Conservation (phyloP, 2,329 filamentous ascomycete genomes). For the Aspergillus fumigatus region DNA sequence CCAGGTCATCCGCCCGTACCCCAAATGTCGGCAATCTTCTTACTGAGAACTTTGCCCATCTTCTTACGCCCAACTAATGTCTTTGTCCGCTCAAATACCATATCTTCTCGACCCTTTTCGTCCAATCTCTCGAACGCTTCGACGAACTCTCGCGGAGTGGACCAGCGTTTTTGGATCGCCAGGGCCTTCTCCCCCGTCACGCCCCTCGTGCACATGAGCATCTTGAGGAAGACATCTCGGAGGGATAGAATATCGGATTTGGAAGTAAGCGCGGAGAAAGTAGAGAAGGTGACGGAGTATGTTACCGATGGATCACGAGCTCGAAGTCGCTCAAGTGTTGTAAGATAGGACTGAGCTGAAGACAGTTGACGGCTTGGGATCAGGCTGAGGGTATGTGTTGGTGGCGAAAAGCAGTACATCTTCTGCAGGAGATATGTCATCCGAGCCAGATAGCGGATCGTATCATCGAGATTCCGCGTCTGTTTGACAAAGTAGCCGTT, state of each 20-base stretch:
- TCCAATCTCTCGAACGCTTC: conserved; percentile 59
- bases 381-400: conserved; percentile 47
- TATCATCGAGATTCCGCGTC: conserved; percentile 71
- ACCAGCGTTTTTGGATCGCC: conserved; percentile 75
- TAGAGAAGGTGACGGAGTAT: conserved; percentile 64
- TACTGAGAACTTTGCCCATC: conserved; percentile 60
- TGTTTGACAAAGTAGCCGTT: conserved; percentile 75
- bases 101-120: conserved; percentile 52
- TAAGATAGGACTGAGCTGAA: conserved; percentile 64
- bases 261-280: conserved; percentile 67
- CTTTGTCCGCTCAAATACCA: conserved; percentile 56
- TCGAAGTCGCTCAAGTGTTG: conserved; percentile 57
- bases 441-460: conserved; percentile 67
- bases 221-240: conserved; percentile 72
- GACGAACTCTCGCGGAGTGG: conserved; percentile 67
- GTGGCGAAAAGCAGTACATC: conserved; percentile 46
- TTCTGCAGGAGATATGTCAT: conserved; percentile 66
- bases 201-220: conserved; percentile 76
- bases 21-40: conserved; percentile 70
- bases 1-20: conserved; percentile 29
- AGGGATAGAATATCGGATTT: conserved; percentile 72
- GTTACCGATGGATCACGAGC: conserved; percentile 43
- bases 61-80: conserved; percentile 64
- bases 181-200: conserved; percentile 73
- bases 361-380: conserved; percentile 59